These are phyloP conservation scores for Rhodosporidiobolus sp. DNA, from an alignment of 768 basidiomycete genomes.

Conservation along the genomic window DNA sequence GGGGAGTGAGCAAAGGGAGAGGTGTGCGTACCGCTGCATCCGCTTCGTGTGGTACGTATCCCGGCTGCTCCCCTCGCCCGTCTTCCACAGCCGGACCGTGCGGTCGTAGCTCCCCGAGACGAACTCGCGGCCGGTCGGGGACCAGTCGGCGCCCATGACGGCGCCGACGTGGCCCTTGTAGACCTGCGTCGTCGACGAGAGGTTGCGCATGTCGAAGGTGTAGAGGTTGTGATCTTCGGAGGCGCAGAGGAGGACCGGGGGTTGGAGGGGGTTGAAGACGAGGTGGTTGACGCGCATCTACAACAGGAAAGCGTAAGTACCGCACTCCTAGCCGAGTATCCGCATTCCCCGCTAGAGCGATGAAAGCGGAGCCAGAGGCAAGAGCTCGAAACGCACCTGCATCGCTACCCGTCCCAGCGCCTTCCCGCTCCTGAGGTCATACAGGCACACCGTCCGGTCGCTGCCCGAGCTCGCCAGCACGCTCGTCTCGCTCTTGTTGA, in stretches of 20 bases:
- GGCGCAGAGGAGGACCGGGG: conserved; percentile 84
- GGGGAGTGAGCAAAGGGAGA: background rate
- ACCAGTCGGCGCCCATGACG: conserved; percentile 97
- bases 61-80: conserved; percentile 71
- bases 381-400: conserved; percentile 64
- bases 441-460: conserved; percentile 91
- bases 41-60: conserved; percentile 98
- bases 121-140: conserved; percentile 90
- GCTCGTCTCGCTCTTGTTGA: conserved; percentile 90
- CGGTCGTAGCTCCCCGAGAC: conserved; percentile 96
- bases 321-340: no score
- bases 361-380: no score
- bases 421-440: conserved; percentile 94
- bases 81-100: conserved; percentile 87
- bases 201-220: conserved; percentile 89
- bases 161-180: conserved; percentile 89
- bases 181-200: conserved; percentile 77
- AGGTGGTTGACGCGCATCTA: conserved; percentile 85
- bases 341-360: no score
- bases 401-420: conserved; percentile 87
- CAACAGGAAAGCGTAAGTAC: no score
- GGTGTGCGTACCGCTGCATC: conserved; percentile 76
- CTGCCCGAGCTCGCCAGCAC: conserved; percentile 93
- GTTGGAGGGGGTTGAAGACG: conserved; percentile 93
- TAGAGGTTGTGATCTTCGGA: conserved; percentile 98